phyloP scores from a whole-genome alignment of 2,329 filamentous ascomycete genomes.

The Xylaria sp. region DNA sequence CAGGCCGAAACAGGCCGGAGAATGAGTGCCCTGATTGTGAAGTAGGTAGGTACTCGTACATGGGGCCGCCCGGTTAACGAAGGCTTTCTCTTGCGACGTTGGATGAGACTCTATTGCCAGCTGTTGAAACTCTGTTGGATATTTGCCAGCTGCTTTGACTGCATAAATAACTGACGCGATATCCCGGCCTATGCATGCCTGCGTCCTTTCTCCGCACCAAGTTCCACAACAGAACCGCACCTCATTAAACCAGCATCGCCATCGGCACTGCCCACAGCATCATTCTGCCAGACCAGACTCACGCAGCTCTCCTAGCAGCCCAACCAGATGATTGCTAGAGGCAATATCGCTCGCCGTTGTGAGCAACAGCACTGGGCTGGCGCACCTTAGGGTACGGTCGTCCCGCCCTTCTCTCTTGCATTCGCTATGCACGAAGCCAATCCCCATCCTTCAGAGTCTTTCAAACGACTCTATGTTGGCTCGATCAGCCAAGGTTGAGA shows the following conservation, averaged over 20 bases:
- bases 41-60: too few relatives aligned
- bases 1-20: too few relatives aligned
- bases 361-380: not conserved
- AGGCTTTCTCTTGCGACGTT: too few relatives aligned
- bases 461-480: slow-evolving; percentile 5
- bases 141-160: too few relatives aligned
- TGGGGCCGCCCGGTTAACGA: too few relatives aligned
- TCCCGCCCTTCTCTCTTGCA: slow-evolving; percentile 4
- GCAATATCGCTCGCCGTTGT: not conserved
- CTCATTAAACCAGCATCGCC: slow-evolving; percentile 16
- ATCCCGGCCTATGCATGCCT: not conserved
- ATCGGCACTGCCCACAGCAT: slow-evolving; percentile 6
- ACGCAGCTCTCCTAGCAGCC: not conserved
- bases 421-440: not conserved
- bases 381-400: not conserved
- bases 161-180: too few relatives aligned
- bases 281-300: slow-evolving; percentile 4
- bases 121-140: too few relatives aligned
- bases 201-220: slow-evolving; percentile 3
- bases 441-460: not conserved
- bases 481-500: slow-evolving; percentile 3
- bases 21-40: too few relatives aligned
- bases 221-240: slow-evolving; percentile 10
- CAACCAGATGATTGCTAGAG: not conserved
- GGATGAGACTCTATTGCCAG: too few relatives aligned